Percentiles rank a stretch among this genome's conserved stretches.
phyloP scores from a whole-genome alignment of 2,329 filamentous ascomycete species.

The Macroventuria anomochaeta region DNA sequence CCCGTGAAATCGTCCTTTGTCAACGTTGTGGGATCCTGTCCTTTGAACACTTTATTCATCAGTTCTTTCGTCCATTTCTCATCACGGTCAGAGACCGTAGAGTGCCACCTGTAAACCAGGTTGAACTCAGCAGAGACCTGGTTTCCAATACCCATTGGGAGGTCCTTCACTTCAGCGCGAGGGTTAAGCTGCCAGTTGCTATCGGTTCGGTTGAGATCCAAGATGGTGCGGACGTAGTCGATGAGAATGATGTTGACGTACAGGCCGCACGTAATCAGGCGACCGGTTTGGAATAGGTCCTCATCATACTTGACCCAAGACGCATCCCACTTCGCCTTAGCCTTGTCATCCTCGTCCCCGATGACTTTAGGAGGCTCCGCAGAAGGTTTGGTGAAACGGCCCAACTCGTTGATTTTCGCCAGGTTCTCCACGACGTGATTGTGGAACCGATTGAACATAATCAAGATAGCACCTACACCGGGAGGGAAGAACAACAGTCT shows the following conservation, averaged over 20 bases:
- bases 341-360: conserved; percentile 49
- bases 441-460: conserved; percentile 78
- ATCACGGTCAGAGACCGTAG: conserved; percentile 75
- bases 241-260: conserved; percentile 62
- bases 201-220: conserved; percentile 70
- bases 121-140: conserved; percentile 90
- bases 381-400: conserved; percentile 73
- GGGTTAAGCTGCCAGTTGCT: conserved; percentile 84
- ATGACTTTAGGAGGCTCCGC: conserved; percentile 29
- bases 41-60: conserved; percentile 51
- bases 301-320: conserved; percentile 51
- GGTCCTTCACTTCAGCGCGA: conserved; percentile 68
- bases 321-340: conserved; percentile 35
- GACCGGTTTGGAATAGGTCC: conserved; percentile 60
- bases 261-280: conserved; percentile 60
- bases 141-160: conserved; percentile 77
- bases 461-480: conserved; percentile 70
- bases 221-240: conserved; percentile 61
- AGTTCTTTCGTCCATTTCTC: conserved; percentile 77
- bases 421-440: conserved; percentile 83
- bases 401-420: conserved; percentile 83
- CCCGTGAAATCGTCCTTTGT: conserved; percentile 66
- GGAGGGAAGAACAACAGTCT: conserved; percentile 71
- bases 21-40: conserved; percentile 59
- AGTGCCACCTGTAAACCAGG: conserved; percentile 87